Evolutionary conservation across 768 basidiomycete species (phyloP).

Genomic region (Suillus plorans): DNA sequence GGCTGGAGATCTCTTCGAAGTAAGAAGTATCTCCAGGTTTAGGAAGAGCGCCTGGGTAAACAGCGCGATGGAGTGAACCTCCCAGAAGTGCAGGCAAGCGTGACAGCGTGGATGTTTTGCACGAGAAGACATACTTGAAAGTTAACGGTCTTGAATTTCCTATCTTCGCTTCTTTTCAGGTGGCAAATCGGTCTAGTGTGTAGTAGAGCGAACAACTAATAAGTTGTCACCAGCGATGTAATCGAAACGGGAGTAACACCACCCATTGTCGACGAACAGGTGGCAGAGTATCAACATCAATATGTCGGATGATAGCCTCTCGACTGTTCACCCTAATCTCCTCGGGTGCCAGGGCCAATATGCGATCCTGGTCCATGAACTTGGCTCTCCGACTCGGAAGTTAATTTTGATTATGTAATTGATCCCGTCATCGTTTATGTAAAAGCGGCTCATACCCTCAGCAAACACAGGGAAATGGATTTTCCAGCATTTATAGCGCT

Average conservation of each 20-base stretch:
- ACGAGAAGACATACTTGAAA: conserved; percentile 56
- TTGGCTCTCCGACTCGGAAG: no score
- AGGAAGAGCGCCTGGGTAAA: conserved; percentile 62
- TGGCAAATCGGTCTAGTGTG: conserved; percentile 17
- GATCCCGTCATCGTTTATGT: no score
- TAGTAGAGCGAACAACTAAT: background rate
- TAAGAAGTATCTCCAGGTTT: conserved; percentile 71
- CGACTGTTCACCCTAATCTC: conserved; percentile 68
- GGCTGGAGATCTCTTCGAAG: conserved; percentile 42
- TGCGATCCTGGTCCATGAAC: no score
- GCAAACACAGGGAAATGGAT: no score
- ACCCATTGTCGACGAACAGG: conserved; percentile 41
- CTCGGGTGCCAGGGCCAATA: conserved; percentile 50
- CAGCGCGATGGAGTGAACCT: conserved; percentile 41
- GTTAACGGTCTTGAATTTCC: conserved; percentile 33
- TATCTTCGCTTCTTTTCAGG: conserved; percentile 10
- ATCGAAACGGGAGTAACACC: conserved; percentile 47
- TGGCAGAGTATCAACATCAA: conserved; percentile 50
- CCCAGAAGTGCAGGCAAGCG: conserved; percentile 50
- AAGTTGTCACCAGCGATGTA: conserved; percentile 29
- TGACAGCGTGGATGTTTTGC: conserved; percentile 60
- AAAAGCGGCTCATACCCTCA: background rate
- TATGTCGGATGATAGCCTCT: conserved; percentile 25
- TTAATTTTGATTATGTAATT: no score
- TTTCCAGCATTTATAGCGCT: no score